Base-by-base conservation (phyloP, 164 flowering plant genomes). In the Vitis labrusca region DNA sequence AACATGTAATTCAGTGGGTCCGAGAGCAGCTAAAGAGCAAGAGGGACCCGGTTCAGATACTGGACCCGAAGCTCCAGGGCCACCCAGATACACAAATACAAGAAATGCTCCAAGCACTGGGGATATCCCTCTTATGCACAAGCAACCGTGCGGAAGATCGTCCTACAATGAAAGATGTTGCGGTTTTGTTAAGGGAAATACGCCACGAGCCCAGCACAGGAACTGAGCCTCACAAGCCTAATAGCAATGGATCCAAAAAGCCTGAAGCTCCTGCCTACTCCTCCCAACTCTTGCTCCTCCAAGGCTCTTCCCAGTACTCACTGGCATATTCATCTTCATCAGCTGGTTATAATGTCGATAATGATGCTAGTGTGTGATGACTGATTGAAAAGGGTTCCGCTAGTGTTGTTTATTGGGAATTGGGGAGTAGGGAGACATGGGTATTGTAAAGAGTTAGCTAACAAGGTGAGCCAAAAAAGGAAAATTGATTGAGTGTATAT, bases 161-260 rank as follows among this genome's bases (percentile, higher is more conserved):
- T 0, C 97, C 97, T 0, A 76, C 85, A 9, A 90, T 90, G 97
- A 92, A 86, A 66, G 97, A 92, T 53, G 97, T 92, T 0, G 95
- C 86, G 8, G 93, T 84, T n/a, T 64, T 92, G 11, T 64, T 92
- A 51, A 87, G 80, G 66, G 95, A 84, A 44, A 86, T 92, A 29
- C 69, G 85, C 59, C 94, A 91, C 0, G 93, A 89, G 5, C 73
- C 79, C 4, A 2, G 76, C 0, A 10, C 59, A 0, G 90, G 82
- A 59, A 65, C 66, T 10, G 94, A 85, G 50, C 72, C 68, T 66
- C 75, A 78, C 13, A 87, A 89, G 57, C 73, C 83, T 1, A 50
- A 61, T 14, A 48, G 32, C 65, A 70, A 73, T 9, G 47, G 66
- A 0, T 66, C 71, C 49, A 80, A 74, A 61, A 76, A 16, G 15